These are phyloP conservation scores for Tricholoma furcatifolium DNA, from an alignment of 768 basidiomycete genomes.

Conservation along the genomic window DNA sequence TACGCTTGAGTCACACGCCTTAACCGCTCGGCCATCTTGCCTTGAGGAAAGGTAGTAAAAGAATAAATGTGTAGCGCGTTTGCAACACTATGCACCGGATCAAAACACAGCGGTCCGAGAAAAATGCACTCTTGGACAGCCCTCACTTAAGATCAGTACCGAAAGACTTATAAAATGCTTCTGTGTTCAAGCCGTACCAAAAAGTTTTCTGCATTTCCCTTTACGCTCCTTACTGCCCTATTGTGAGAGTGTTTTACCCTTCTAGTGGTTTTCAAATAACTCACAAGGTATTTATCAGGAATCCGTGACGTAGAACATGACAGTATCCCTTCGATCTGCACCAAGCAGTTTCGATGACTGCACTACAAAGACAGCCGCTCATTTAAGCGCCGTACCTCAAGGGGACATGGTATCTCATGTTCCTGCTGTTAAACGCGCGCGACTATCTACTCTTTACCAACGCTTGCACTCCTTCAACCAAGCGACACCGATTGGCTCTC, in stretches of 20 bases:
- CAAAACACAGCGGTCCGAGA: no score
- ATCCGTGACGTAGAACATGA: background rate
- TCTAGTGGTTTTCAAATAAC: no score
- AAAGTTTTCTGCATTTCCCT: no score
- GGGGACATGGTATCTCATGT: background rate
- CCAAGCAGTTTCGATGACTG: background rate
- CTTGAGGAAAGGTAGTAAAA: conserved; percentile 2
- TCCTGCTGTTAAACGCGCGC: background rate
- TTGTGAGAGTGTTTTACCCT: no score
- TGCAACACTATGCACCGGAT: no score
- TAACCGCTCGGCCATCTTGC: conserved; percentile 49
- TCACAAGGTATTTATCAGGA: no score
- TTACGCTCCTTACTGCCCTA: no score
- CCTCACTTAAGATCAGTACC: no score
- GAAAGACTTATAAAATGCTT: no score
- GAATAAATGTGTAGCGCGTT: no score
- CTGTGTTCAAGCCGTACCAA: no score
- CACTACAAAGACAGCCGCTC: background rate
- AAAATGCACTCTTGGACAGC: no score
- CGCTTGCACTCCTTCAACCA: conserved; percentile 9
- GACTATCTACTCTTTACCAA: conserved; percentile 1
- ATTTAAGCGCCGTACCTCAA: background rate
- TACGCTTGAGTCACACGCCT: conserved; percentile 47
- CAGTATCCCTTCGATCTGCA: background rate
- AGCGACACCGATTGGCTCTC: conserved; percentile 9